phyloP scores from a whole-genome alignment of 192 early-diverging fungal species.

The Rhizophagus sp. region DNA sequence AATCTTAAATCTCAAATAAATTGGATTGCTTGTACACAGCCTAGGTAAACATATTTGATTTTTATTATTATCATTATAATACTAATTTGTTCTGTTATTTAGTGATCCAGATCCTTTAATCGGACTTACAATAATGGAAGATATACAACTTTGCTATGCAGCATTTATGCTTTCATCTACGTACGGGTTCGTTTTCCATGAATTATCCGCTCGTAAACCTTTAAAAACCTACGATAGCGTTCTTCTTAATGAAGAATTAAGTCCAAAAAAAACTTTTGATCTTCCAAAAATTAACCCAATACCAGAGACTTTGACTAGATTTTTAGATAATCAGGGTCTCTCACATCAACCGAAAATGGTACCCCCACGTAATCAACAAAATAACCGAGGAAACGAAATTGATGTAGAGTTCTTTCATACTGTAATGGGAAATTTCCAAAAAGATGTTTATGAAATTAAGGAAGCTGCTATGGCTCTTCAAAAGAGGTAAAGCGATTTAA shows the following conservation, averaged over 20 bases:
- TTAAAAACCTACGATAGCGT: neutral
- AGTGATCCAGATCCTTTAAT: slow-evolving; percentile 27
- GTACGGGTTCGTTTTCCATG: neutral
- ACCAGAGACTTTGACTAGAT: neutral
- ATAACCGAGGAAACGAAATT: neutral
- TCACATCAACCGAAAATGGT: slow-evolving; percentile 3
- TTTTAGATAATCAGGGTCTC: neutral
- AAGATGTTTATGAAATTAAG: neutral
- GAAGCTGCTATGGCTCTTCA: slow-evolving; percentile 6
- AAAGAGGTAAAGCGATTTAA: neutral
- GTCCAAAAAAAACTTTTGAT: neutral
- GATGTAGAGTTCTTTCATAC: slow-evolving; percentile 1
- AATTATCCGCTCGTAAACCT: neutral
- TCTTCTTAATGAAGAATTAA: neutral
- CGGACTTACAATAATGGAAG: neutral
- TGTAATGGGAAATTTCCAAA: neutral
- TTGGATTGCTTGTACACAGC: slow-evolving; percentile 13
- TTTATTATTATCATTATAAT: neutral
- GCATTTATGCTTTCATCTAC: slow-evolving; percentile 1
- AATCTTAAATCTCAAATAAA: slow-evolving; percentile 11
- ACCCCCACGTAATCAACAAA: neutral
- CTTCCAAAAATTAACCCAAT: neutral
- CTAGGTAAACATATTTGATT: slow-evolving; percentile 1
- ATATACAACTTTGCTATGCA: neutral
- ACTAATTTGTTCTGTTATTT: too few relatives aligned